Evolutionary conservation across 768 basidiomycete species (phyloP).

Genomic region (Phlebiopsis flavidoalba): DNA sequence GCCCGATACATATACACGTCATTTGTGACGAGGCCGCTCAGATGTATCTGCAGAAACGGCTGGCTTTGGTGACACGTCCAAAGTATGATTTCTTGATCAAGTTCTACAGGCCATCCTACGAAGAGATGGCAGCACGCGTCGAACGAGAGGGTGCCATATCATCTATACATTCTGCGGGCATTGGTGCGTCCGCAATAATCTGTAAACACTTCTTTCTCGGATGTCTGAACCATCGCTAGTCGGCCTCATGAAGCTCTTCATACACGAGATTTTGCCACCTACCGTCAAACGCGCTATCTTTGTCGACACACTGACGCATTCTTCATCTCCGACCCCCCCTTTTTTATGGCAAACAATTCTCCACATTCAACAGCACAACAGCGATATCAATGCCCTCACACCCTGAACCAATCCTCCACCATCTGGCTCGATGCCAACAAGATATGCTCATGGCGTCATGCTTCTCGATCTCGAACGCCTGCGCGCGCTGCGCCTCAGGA

Average conservation of each 20-base stretch:
- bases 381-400: conserved; percentile 36
- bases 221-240: conserved; percentile 16
- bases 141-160: conserved; percentile 40
- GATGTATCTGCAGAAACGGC: conserved; percentile 31
- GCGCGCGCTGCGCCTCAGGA: conserved; percentile 40
- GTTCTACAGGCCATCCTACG: conserved; percentile 37
- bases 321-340: conserved; percentile 37
- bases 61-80: conserved; percentile 36
- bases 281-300: conserved; percentile 40
- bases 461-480: conserved; percentile 43
- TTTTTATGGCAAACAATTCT: conserved; percentile 41
- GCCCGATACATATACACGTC: conserved; percentile 18
- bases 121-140: conserved; percentile 39
- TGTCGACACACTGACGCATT: conserved; percentile 47
- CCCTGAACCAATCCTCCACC: conserved; percentile 41
- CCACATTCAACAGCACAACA: conserved; percentile 41
- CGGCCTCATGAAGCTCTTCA: conserved; percentile 49
- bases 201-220: not conserved
- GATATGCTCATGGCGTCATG: conserved; percentile 50
- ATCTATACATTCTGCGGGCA: conserved; percentile 43
- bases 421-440: conserved; percentile 26
- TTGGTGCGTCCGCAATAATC: conserved; percentile 30
- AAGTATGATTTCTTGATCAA: conserved; percentile 32
- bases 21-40: conserved; percentile 41
- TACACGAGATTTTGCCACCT: conserved; percentile 44